Conservation (phyloP, 495 filamentous ascomycete species). For the Aspergillus cavernicola region DNA sequence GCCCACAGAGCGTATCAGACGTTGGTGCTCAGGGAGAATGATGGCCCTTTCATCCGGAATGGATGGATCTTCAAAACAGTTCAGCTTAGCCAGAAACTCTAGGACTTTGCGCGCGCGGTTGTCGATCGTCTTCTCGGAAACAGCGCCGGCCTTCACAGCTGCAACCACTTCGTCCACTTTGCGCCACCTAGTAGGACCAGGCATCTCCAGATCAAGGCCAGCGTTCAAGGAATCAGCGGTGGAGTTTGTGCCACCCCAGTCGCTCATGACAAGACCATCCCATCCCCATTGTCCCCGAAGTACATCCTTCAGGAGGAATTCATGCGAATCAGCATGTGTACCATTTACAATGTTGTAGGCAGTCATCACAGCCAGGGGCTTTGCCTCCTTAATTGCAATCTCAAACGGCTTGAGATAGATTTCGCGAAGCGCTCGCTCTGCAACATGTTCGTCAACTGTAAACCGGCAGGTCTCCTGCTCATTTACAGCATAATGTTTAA, state of each 20-base stretch:
- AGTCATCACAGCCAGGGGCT: conserved; percentile 62
- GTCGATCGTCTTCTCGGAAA: conserved; percentile 4
- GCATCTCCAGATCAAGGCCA: conserved; percentile 65
- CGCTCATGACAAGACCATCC: conserved; percentile 60
- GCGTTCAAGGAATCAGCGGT: conserved; percentile 45
- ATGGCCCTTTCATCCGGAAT: not conserved
- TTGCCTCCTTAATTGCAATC: conserved; percentile 54
- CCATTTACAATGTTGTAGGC: conserved; percentile 69
- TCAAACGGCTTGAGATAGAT: conserved; percentile 68
- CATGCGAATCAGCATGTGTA: conserved; percentile 56
- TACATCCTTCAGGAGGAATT: conserved; percentile 50
- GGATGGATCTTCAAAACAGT: conserved; percentile 1
- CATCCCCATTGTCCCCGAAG: conserved; percentile 63
- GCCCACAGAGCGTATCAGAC: conserved; percentile 2
- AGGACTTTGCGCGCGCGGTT: conserved; percentile 4
- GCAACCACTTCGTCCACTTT: conserved; percentile 3
- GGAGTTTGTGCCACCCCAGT: conserved; percentile 52
- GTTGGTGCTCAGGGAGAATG: conserved; percentile 1
- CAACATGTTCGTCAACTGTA: not conserved
- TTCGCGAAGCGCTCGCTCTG: conserved; percentile 60
- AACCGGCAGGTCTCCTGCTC: conserved; percentile 59
- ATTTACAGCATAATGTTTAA: conserved; percentile 68
- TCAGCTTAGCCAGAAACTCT: not conserved
- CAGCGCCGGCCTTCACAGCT: not conserved
- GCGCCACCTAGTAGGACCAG: conserved; percentile 48